These are phyloP conservation scores for Pinus albicaulis DNA, from an alignment of 75 land plant species.

Conservation along the genomic window DNA sequence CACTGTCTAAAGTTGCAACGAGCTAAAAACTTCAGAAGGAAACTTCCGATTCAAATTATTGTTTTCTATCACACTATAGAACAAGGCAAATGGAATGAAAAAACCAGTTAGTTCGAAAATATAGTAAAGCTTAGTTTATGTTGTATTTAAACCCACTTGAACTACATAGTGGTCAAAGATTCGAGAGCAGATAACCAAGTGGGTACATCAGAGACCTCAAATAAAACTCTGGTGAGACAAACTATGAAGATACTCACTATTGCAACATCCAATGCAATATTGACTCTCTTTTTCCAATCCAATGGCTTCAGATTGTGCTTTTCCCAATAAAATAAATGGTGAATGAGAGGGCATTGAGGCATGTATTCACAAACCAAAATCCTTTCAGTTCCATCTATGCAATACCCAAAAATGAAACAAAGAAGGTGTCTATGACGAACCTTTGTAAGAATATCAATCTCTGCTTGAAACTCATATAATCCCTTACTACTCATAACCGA, in stretches of 20 bases:
- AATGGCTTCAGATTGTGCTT: constrained; percentile 16
- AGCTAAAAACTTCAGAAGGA: constrained; percentile 33
- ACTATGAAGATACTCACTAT: background rate
- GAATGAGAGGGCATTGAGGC: no score
- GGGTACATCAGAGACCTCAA: constrained; percentile 42
- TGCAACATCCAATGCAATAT: constrained; percentile 72
- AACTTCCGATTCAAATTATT: constrained; percentile 35
- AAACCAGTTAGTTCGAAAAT: no score
- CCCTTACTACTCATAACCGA: no score
- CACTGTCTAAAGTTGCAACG: constrained; percentile 16
- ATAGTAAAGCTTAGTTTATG: no score
- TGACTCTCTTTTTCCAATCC: constrained; percentile 58
- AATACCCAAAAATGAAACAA: no score
- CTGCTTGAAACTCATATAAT: no score
- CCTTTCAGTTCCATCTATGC: no score
- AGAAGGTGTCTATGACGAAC: no score
- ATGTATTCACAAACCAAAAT: no score
- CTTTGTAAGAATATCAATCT: constrained; percentile 71
- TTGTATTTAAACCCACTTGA: background rate
- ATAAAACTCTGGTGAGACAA: background rate
- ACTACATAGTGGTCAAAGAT: constrained; percentile 59
- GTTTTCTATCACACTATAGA: constrained; percentile 33
- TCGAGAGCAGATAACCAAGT: constrained; percentile 40
- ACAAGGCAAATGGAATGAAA: background rate
- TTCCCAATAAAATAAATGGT: constrained; percentile 47